phyloP scores from a whole-genome alignment of 1,284 basidiomycete species.

The Pseudozyma sp. region DNA sequence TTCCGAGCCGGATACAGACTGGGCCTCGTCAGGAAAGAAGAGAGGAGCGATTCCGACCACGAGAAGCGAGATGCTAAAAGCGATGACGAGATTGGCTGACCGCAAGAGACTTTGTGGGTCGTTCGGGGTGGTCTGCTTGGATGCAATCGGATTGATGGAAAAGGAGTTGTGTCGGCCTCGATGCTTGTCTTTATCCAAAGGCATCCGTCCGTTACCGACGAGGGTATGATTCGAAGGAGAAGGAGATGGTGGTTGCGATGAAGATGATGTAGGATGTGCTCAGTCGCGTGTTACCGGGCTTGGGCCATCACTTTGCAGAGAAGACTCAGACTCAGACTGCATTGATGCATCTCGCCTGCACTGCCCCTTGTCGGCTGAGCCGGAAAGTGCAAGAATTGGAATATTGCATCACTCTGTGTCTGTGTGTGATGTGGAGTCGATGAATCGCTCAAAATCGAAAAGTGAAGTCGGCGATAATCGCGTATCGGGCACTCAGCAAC shows the following conservation, averaged over 20 bases:
- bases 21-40: slow-evolving; percentile 1
- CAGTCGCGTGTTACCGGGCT: slow-evolving; percentile 8
- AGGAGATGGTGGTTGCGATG: not conserved
- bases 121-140: not conserved
- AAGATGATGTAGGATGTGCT: not conserved
- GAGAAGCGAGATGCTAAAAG: slow-evolving; percentile 28
- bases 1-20: not conserved
- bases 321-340: not conserved
- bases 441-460: not conserved
- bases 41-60: slow-evolving; percentile 19
- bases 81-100: slow-evolving; percentile 21
- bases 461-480: not conserved
- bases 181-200: slow-evolving; percentile 9
- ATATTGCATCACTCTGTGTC: slow-evolving; percentile 1
- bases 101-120: slow-evolving; percentile 10
- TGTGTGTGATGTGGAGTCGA: not conserved
- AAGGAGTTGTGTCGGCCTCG: slow-evolving; percentile 29
- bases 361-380: too few species aligned
- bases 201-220: slow-evolving; percentile 17
- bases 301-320: slow-evolving; percentile 15
- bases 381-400: too few species aligned
- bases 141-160: slow-evolving; percentile 15
- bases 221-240: not conserved
- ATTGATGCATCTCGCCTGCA: too few species aligned
- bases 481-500: too few species aligned